Conservation (phyloP, 352 stramenopile species). For the Blastocystis hominis region DNA sequence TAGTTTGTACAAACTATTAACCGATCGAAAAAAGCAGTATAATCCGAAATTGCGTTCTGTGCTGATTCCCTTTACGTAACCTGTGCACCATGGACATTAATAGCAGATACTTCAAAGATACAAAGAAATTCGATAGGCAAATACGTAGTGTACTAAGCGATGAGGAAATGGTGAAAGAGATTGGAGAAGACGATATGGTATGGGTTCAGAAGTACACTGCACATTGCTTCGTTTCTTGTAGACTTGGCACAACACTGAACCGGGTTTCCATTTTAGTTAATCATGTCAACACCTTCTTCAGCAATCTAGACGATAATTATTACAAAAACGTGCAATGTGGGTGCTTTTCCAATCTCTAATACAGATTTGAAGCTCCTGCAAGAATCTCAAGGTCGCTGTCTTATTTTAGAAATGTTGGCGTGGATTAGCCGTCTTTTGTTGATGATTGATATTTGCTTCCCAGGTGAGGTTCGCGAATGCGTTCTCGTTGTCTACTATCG, state of each 20-base stretch:
- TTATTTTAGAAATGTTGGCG: not conserved
- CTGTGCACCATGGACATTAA: not conserved
- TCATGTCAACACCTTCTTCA: not conserved
- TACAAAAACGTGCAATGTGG: slow-evolving; percentile 21
- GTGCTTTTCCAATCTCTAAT: not conserved
- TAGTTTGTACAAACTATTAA: not conserved
- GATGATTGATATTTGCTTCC: not conserved
- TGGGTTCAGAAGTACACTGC: not conserved
- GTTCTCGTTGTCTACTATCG: slow-evolving; percentile 36
- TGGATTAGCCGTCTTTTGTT: not conserved
- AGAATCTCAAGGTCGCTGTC: not conserved
- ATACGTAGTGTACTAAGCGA: not conserved
- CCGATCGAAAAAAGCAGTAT: not conserved
- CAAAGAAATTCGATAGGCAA: not conserved
- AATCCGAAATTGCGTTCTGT: not conserved
- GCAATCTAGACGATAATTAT: not conserved
- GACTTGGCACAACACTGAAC: not conserved
- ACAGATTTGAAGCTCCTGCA: not conserved
- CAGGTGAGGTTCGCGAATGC: slow-evolving; percentile 19
- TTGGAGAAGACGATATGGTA: not conserved
- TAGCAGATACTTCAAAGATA: slow-evolving; percentile 31
- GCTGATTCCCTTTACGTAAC: not conserved
- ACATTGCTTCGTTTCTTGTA: not conserved
- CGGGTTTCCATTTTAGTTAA: not conserved
- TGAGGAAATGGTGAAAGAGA: not conserved